Conservation (phyloP, 1,284 basidiomycete genomes). For the Sporisorium exsertum region DNA sequence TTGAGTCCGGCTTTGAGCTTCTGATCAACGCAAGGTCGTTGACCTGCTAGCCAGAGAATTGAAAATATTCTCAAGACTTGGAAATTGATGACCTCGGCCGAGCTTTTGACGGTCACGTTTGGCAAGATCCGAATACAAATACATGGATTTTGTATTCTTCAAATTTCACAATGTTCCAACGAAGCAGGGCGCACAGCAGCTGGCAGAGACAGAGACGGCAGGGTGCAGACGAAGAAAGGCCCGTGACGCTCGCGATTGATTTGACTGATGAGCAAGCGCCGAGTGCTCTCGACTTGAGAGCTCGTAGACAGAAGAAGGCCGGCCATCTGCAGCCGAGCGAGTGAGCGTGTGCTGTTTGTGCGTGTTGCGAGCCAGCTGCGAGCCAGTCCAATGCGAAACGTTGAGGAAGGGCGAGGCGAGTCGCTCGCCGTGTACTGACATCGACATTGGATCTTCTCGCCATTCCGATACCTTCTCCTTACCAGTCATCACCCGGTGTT, state of each 20-base stretch:
- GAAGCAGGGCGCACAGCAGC: neutral
- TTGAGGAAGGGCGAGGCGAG: slow-evolving; percentile 4
- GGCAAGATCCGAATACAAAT: neutral
- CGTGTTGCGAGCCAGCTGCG: neutral
- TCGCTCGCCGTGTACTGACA: slow-evolving; percentile 11
- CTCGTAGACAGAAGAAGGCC: slow-evolving; percentile 1
- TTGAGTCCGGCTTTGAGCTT: too few relatives aligned
- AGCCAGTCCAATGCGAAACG: neutral
- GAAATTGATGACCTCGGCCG: neutral
- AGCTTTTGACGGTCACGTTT: neutral
- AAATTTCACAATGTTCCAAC: too few relatives aligned
- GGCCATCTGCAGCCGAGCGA: neutral
- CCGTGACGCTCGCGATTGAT: neutral
- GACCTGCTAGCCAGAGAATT: neutral
- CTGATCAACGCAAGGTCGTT: too few relatives aligned
- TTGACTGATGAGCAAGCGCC: slow-evolving; percentile 17
- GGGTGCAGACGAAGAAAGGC: neutral
- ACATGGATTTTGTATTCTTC: neutral
- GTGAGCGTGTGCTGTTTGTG: neutral
- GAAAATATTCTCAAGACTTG: neutral
- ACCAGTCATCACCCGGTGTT: slow-evolving; percentile 50
- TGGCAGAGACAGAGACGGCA: neutral
- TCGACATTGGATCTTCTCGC: slow-evolving; percentile 26
- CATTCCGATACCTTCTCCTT: slow-evolving; percentile 36
- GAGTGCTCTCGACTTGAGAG: neutral